Percentiles rank a stretch among this genome's conserved stretches.
phyloP scores from a whole-genome alignment of 371 early-diverging fungal species.

The Polyrhizophydium stewartii region DNA sequence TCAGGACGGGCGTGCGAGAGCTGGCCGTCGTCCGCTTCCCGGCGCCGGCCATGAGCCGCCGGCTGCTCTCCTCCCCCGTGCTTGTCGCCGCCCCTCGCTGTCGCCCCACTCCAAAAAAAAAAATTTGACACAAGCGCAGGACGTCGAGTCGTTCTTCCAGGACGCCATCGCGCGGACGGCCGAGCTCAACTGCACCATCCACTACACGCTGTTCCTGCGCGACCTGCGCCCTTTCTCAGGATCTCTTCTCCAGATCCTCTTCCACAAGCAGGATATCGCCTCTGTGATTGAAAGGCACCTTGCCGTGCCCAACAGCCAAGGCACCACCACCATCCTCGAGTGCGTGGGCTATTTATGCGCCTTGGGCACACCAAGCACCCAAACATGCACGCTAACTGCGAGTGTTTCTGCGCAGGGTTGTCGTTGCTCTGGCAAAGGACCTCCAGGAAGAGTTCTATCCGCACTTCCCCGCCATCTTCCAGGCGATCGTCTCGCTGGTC shows the following conservation, averaged over 20 bases:
- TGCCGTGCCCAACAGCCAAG: slow-evolving; percentile 52
- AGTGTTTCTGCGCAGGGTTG: slow-evolving; percentile 47
- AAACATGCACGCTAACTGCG: too few species aligned
- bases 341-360: too few species aligned
- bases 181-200: slow-evolving; percentile 81
- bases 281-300: slow-evolving; percentile 62
- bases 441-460: slow-evolving; percentile 86
- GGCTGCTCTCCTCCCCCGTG: too few species aligned
- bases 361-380: too few species aligned
- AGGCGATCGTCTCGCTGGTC: slow-evolving; percentile 59
- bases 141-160: slow-evolving; percentile 75
- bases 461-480: slow-evolving; percentile 64
- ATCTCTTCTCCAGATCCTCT: slow-evolving; percentile 79
- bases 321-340: slow-evolving; percentile 74
- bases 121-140: neutral
- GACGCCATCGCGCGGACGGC: slow-evolving; percentile 72
- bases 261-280: slow-evolving; percentile 79
- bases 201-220: slow-evolving; percentile 65
- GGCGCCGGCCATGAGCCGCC: neutral
- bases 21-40: neutral
- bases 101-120: too few species aligned
- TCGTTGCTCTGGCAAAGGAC: slow-evolving; percentile 80
- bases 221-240: slow-evolving; percentile 62
- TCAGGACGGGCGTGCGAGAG: neutral
- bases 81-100: too few species aligned